Evolutionary conservation across 768 basidiomycete species (phyloP).

Genomic region (Tephrocybe sp.): DNA sequence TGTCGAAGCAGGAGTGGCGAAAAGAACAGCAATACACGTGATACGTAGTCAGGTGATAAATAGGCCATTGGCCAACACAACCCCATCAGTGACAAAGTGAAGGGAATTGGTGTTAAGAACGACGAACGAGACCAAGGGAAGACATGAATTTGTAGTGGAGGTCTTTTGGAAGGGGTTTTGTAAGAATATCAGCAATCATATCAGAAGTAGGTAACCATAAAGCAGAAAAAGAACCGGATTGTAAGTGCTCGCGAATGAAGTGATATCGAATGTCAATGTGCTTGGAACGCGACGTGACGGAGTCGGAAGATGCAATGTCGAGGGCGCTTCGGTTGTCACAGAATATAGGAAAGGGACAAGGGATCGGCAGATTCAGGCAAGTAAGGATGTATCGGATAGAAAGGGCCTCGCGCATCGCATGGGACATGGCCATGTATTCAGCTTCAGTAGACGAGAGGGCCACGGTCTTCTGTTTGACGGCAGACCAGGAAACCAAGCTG

Average conservation of each 20-base stretch:
- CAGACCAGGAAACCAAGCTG: conserved; percentile 18
- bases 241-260: not conserved
- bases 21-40: too few species aligned
- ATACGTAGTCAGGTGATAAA: too few species aligned
- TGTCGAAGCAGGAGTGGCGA: too few species aligned
- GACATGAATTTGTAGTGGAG: not conserved
- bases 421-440: conserved; percentile 21
- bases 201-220: conserved; percentile 27
- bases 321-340: conserved; percentile 22
- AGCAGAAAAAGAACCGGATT: not conserved
- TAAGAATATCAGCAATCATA: conserved; percentile 38
- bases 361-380: conserved; percentile 22
- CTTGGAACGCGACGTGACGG: not conserved
- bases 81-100: not conserved
- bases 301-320: conserved; percentile 5
- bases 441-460: conserved; percentile 21
- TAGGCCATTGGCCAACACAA: not conserved
- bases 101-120: not conserved
- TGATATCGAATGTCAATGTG: conserved; percentile 1
- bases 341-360: conserved; percentile 9
- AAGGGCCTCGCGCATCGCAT: conserved; percentile 13
- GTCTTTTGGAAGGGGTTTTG: conserved; percentile 25
- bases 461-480: conserved; percentile 15
- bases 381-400: conserved; percentile 5
- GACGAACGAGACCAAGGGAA: not conserved